Conservation (phyloP, 2,329 filamentous ascomycete species). For the Cladophialophora bantiana region DNA sequence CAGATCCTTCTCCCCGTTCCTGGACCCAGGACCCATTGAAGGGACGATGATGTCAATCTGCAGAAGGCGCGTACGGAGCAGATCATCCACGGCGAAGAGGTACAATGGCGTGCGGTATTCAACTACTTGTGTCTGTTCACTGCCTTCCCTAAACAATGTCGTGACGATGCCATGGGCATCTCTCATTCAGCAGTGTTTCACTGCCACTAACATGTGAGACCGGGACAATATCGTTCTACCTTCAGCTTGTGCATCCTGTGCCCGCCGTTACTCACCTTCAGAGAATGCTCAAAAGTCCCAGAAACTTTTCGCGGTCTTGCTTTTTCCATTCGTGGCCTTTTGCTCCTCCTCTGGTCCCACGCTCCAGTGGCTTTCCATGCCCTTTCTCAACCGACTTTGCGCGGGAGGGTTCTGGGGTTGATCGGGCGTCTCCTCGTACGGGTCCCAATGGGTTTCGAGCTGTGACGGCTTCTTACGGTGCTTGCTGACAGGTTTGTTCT, state of each 20-base stretch:
- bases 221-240: slow-evolving; percentile 5
- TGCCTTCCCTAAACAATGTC: slow-evolving; percentile 5
- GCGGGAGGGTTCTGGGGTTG: slow-evolving; percentile 40
- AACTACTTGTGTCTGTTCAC: not conserved
- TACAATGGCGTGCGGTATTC: not conserved
- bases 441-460: slow-evolving; percentile 66
- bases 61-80: slow-evolving; percentile 10
- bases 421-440: slow-evolving; percentile 49
- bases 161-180: slow-evolving; percentile 7
- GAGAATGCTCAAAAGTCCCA: slow-evolving; percentile 39
- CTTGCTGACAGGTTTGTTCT: slow-evolving; percentile 58
- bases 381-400: slow-evolving; percentile 31
- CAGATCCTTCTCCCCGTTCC: slow-evolving; percentile 13
- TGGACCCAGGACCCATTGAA: slow-evolving; percentile 5
- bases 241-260: not conserved
- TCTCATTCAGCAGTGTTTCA: slow-evolving; percentile 4
- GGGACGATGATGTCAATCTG: slow-evolving; percentile 22
- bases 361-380: slow-evolving; percentile 44
- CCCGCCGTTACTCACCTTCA: not conserved
- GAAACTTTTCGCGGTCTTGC: slow-evolving; percentile 35
- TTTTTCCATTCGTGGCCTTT: slow-evolving; percentile 15
- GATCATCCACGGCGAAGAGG: not conserved
- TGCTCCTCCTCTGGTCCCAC: slow-evolving; percentile 30
- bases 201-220: not conserved
- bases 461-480: slow-evolving; percentile 73